Evolutionary conservation across 2,329 filamentous ascomycete species (phyloP).

Genomic region (Sclerotinia trifoliorum): DNA sequence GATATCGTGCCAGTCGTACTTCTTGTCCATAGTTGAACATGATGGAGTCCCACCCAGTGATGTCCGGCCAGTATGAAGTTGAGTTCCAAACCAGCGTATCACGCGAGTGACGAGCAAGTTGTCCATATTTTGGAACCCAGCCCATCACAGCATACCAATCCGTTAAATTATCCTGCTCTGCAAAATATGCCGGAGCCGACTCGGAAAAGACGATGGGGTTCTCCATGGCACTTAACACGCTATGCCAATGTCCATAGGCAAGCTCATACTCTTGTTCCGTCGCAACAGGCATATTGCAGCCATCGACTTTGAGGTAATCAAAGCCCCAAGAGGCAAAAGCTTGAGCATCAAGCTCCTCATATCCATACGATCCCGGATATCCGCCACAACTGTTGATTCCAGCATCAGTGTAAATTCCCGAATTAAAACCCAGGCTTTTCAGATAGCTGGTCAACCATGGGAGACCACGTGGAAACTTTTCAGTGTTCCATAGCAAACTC

Average conservation of each 20-base stretch:
- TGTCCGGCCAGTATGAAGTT: conserved; percentile 33
- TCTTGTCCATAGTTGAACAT: conserved; percentile 48
- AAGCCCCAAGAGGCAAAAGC: conserved; percentile 56
- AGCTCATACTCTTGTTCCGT: conserved; percentile 44
- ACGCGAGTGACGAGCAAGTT: conserved; percentile 42
- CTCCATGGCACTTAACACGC: conserved; percentile 36
- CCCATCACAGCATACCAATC: conserved; percentile 49
- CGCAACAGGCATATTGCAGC: conserved; percentile 46
- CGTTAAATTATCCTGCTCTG: conserved; percentile 44
- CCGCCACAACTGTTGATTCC: conserved; percentile 48
- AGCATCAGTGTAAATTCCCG: conserved; percentile 63
- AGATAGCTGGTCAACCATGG: conserved; percentile 53
- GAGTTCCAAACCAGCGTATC: conserved; percentile 36
- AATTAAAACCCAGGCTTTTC: conserved; percentile 57
- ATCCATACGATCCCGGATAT: conserved; percentile 56
- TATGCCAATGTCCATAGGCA: conserved; percentile 46
- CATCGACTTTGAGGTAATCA: conserved; percentile 60
- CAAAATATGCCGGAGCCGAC: conserved; percentile 52
- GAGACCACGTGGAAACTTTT: conserved; percentile 60
- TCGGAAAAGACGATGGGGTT: conserved; percentile 40
- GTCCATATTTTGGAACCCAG: conserved; percentile 42
- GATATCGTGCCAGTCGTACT: conserved; percentile 35
- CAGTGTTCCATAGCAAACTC: conserved; percentile 46
- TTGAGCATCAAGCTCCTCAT: conserved; percentile 57
- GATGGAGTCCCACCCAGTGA: conserved; percentile 47